phyloP scores from a whole-genome alignment of 768 basidiomycete species.

The Amanita fuliginea region DNA sequence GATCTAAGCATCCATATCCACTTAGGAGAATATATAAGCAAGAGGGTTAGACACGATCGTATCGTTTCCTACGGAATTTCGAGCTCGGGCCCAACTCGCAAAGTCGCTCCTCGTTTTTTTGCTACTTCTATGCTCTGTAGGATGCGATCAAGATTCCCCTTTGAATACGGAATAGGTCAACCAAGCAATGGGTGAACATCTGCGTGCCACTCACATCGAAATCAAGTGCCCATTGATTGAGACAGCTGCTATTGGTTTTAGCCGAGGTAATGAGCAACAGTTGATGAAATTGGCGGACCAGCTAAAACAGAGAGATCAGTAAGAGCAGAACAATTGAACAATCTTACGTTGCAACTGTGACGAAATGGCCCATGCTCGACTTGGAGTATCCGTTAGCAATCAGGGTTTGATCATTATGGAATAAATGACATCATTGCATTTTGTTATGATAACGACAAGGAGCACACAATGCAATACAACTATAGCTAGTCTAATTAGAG shows the following conservation, averaged over 20 bases:
- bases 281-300: constrained; percentile 18
- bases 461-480: not conserved
- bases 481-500: constrained; percentile 3
- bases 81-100: constrained; percentile 93
- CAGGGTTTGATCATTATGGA: not conserved
- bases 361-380: constrained; percentile 19
- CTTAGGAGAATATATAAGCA: constrained; percentile 25
- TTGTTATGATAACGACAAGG: not conserved
- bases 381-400: not conserved
- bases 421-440: constrained; percentile 1
- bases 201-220: constrained; percentile 54
- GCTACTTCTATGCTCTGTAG: constrained; percentile 80
- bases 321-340: constrained; percentile 4
- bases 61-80: constrained; percentile 71
- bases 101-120: constrained; percentile 76
- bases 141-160: constrained; percentile 94
- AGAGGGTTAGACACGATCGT: not conserved
- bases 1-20: constrained; percentile 96
- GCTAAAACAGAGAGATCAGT: constrained; percentile 11
- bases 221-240: constrained; percentile 97
- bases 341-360: constrained; percentile 79
- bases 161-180: not conserved
- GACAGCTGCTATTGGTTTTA: constrained; percentile 42
- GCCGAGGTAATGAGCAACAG: not conserved
- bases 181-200: not conserved